Evolutionary conservation across 805 yeast species (phyloP), one percentile per base, ranked within the genome.

Genomic region (Starmerella gropengiesseri): DNA sequence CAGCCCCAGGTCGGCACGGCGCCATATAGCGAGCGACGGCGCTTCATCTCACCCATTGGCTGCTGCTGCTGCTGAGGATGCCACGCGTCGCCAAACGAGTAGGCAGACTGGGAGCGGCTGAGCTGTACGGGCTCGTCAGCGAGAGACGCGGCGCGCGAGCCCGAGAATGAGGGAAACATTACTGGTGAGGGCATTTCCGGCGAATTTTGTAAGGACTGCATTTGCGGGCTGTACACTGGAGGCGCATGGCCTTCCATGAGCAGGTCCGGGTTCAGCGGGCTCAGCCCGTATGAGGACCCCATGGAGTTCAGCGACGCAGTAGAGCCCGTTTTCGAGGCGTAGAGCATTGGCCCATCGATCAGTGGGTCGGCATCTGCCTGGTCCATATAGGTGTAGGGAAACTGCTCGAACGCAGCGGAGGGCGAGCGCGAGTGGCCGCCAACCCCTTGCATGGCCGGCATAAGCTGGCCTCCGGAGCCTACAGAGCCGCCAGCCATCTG

Each of bases 11-110:
- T 37, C 6, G 49, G 49, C 17, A 42, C 41, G 12, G 43, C 29
- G 6, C 48, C 50, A 30, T 33, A 47, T 8, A 47, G 27, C 5
- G 50, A 47, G n/a, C 50, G 30, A 6, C 50, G 50, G 12, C 50
- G 45, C 31, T 47, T 47, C 30, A 34, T 23, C 5, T 47, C 50
- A 14, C 26, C 31, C 8, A 32, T 14, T 8, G 36, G 31, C 2
- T 29, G 25, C 5, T 37, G 25, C 14, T 21, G 25, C 13, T 4
- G 25, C 5, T 37, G 25, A 14, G 17, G 25, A 7, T 4, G 7
- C 26, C 33, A 46, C 26, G 26, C 16, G 29, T 28, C 32, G 4
- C 31, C 37, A n/a, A 41, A 14, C 12, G 44, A 41, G 5, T 26
- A 39, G 5, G 34, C 26, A 5, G 48, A 45, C 19, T 40, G 42